phyloP scores from a whole-genome alignment of 2,329 filamentous ascomycete species.

The Claviceps sorghi region DNA sequence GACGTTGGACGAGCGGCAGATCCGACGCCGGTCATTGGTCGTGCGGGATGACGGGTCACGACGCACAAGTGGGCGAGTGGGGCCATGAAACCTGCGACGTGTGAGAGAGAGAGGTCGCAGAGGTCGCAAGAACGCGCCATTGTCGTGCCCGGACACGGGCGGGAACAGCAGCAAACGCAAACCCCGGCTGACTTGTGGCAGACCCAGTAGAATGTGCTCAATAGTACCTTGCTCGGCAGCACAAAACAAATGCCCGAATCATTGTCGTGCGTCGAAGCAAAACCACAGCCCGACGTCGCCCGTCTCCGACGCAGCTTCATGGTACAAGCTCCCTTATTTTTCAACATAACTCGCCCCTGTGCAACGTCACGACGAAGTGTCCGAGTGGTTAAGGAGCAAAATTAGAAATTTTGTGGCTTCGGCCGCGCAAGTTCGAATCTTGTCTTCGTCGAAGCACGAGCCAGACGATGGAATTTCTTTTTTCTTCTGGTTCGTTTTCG shows the following conservation, averaged over 20 bases:
- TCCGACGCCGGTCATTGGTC: not conserved
- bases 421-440: slow-evolving; percentile 12
- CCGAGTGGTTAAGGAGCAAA: slow-evolving; percentile 11
- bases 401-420: slow-evolving; percentile 11
- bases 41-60: too few relatives aligned
- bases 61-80: not conserved
- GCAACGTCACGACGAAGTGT: slow-evolving; percentile 7
- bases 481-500: not conserved
- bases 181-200: not conserved
- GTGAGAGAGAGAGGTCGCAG: too few relatives aligned
- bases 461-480: not conserved
- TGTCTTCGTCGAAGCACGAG: slow-evolving; percentile 9
- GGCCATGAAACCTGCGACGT: not conserved
- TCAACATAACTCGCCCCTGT: not conserved
- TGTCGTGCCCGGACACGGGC: too few relatives aligned
- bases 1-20: slow-evolving; percentile 1
- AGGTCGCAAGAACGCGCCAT: too few relatives aligned
- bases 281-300: too few relatives aligned
- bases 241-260: too few relatives aligned
- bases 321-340: not conserved
- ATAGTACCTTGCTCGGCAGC: too few relatives aligned
- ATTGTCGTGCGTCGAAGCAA: too few relatives aligned
- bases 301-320: too few relatives aligned
- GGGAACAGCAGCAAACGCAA: too few relatives aligned
- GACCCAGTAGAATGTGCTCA: too few relatives aligned